Evolutionary conservation across 2,329 filamentous ascomycete species (phyloP), one percentile per base, ranked within the genome.

Genomic region (Orbilia blumenaviensis): DNA sequence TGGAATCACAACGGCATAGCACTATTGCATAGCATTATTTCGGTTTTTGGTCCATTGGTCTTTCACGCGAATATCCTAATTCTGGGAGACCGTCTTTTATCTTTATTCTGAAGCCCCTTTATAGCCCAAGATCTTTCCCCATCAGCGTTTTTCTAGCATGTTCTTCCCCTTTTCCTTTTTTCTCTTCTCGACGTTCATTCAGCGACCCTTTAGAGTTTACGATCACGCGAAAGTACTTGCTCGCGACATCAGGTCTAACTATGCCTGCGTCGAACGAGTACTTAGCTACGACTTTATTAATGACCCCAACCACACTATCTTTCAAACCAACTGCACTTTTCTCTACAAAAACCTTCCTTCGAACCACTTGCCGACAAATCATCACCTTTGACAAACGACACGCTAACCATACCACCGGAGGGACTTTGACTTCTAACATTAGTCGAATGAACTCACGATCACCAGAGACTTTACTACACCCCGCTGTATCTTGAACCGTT

Each of bases 11-110:
- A 68, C 63, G 48, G 63, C 71, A 75, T 75, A 68, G 71, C 71
- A 58, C 48, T 74, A 56, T 56, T 71, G 63, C 71, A 75, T 75
- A 75, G 71, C 71, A 66, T 75, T 46, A 46, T 50, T 68, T 75
- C 66, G 52, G 54, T 38, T 63, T 75, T 73, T 73, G 61, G 48
- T 38, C 32, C 50, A 36, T 38, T 34, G 23, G 46, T 56, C 58
- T 68, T 60, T 48, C 48, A 27, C 18, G 58, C 14, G 63, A 38
- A 68, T 68, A 75, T 75, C 48, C 58, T 68, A 68, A 68, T 56
- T 75, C 29, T 60, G 56, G 64, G 29, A 75, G 63, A 58, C 54
- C 29, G 23, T 10, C n/a, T 66, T 54, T 23, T 61, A 42, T 32
- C 32, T 12, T 29, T 25, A 27, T 48, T 63, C 52, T 52, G 0